Percentiles rank a stretch among this genome's conserved stretches.
phyloP scores from a whole-genome alignment of 768 basidiomycete genomes.

The Leccinum aurantiacum region DNA sequence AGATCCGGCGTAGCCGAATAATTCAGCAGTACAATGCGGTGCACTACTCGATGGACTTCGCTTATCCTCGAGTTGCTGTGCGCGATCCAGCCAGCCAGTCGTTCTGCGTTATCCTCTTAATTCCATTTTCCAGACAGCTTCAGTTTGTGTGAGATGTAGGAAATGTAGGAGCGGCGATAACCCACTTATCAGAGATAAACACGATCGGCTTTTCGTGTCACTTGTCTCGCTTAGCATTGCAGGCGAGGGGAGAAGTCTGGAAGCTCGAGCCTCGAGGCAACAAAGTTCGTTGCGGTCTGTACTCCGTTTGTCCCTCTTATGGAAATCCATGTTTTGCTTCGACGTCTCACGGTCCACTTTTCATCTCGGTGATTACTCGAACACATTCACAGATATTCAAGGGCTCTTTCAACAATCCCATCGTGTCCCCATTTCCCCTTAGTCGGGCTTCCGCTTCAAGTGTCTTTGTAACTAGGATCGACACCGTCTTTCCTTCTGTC shows the following conservation, averaged over 20 bases:
- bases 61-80: not conserved
- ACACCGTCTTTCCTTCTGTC: not conserved
- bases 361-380: not conserved
- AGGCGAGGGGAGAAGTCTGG: not conserved
- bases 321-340: not conserved
- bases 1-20: not conserved
- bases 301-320: not conserved
- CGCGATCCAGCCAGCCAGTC: not conserved
- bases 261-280: constrained; percentile 8
- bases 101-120: not conserved
- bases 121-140: constrained; percentile 5
- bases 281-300: not conserved
- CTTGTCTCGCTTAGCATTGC: not conserved
- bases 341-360: not conserved
- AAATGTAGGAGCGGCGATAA: not conserved
- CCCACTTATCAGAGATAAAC: not conserved
- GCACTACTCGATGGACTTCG: not conserved
- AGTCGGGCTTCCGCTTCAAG: constrained; percentile 7
- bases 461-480: not conserved
- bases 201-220: not conserved
- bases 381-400: not conserved
- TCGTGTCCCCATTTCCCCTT: constrained; percentile 11
- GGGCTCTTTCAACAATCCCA: constrained; percentile 7
- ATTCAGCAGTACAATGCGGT: not conserved
- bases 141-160: not conserved